Evolutionary conservation across 371 early-diverging fungal species (phyloP).

Genomic region (Coemansia sp.): DNA sequence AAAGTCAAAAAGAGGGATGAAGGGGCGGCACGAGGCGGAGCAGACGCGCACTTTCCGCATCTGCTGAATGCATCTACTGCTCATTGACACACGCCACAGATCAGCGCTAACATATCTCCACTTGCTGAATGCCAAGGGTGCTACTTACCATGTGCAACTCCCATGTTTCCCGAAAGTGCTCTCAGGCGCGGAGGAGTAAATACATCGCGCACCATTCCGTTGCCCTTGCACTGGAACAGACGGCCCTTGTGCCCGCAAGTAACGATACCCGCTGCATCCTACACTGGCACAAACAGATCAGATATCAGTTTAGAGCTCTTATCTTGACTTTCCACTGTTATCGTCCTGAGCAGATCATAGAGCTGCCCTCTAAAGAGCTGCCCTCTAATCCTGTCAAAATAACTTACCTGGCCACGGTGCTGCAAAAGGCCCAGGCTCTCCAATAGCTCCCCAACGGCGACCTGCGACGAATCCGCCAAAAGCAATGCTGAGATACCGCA

Average conservation of each 20-base stretch:
- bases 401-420: constrained; percentile 94
- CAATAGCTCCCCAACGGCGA: constrained; percentile 81
- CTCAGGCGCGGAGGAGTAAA: constrained; percentile 77
- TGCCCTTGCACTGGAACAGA: constrained; percentile 95
- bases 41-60: neutral
- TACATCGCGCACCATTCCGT: constrained; percentile 96
- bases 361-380: neutral
- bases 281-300: neutral
- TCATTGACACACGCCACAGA: neutral
- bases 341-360: neutral
- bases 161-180: constrained; percentile 81
- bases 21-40: neutral
- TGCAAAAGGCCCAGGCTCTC: constrained; percentile 92
- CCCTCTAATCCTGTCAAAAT: neutral
- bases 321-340: too few species aligned
- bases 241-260: constrained; percentile 95
- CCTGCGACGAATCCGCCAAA: constrained; percentile 73
- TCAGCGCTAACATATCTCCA: neutral
- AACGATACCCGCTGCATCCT: constrained; percentile 98
- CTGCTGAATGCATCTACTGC: neutral
- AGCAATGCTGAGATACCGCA: constrained; percentile 91
- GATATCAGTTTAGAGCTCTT: neutral
- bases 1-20: neutral
- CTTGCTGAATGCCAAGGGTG: neutral
- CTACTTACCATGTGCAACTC: constrained; percentile 91